Evolutionary conservation across 1,284 basidiomycete genomes (phyloP).

Genomic region (Ustilago tritici): DNA sequence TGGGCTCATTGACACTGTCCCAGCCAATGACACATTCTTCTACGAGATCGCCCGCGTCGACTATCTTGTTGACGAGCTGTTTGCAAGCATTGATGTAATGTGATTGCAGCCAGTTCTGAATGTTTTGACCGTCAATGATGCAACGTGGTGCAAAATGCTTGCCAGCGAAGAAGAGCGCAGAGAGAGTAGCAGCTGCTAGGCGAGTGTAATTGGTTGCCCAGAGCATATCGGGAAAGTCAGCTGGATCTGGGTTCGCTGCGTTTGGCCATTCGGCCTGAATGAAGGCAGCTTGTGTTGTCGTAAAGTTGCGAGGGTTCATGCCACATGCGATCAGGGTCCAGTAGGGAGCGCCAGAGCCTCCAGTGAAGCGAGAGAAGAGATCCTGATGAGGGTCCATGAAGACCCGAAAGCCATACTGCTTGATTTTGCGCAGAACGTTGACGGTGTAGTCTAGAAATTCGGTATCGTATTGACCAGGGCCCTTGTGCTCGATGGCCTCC

Average conservation of each 20-base stretch:
- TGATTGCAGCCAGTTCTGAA: conserved; percentile 90
- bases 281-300: conserved; percentile 85
- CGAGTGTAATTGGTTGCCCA: conserved; percentile 97
- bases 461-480: conserved; percentile 91
- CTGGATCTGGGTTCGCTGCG: conserved; percentile 77
- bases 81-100: conserved; percentile 86
- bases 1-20: conserved; percentile 96
- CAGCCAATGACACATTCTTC: conserved; percentile 93
- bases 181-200: conserved; percentile 86
- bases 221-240: conserved; percentile 86
- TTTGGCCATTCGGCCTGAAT: conserved; percentile 88
- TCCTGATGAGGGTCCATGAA: conserved; percentile 98
- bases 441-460: conserved; percentile 94
- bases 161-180: conserved; percentile 95
- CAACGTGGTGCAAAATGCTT: conserved; percentile 89
- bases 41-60: conserved; percentile 78
- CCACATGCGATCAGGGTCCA: conserved; percentile 95
- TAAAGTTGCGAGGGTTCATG: conserved; percentile 85
- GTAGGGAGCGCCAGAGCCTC: conserved; percentile 93
- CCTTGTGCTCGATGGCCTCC: conserved; percentile 92
- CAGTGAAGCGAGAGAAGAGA: conserved; percentile 94
- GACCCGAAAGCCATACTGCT: conserved; percentile 91
- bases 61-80: conserved; percentile 80
- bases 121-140: conserved; percentile 89
- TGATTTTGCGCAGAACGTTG: conserved; percentile 86